phyloP scores from a whole-genome alignment of 495 filamentous ascomycete genomes.

The Echria macrotheca region DNA sequence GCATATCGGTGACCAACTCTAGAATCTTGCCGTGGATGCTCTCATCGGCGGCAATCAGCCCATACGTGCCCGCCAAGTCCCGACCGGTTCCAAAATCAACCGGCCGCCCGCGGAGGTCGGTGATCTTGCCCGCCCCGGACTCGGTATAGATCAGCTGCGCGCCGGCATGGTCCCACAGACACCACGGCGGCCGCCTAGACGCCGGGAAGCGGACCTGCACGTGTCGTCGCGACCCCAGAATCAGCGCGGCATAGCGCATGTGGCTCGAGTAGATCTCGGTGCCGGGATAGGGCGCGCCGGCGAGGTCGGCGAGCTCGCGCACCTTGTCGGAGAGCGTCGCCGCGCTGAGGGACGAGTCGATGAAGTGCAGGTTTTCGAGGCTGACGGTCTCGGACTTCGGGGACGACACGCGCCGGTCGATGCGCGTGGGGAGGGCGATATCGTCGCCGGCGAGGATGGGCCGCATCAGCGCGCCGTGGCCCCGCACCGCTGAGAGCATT shows the following conservation, averaged over 20 bases:
- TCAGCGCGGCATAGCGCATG: conserved; percentile 54
- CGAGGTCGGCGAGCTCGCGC: conserved; percentile 34
- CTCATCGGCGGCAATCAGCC: conserved; percentile 23
- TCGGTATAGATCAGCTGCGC: conserved; percentile 55
- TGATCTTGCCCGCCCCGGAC: conserved; percentile 46
- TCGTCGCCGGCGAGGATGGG: conserved; percentile 33
- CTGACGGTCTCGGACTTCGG: conserved; percentile 14
- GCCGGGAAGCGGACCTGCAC: conserved; percentile 24
- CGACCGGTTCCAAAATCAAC: conserved; percentile 37
- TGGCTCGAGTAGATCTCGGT: conserved; percentile 54
- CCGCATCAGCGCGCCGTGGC: conserved; percentile 46
- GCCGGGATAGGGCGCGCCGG: conserved; percentile 41
- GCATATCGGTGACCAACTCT: conserved; percentile 13
- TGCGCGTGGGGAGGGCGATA: conserved; percentile 23
- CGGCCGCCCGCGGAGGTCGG: conserved; percentile 44
- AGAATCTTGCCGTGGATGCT: conserved; percentile 20
- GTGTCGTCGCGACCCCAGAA: conserved; percentile 34
- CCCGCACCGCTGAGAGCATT: conserved; percentile 47
- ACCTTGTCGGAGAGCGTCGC: conserved; percentile 42
- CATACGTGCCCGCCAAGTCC: conserved; percentile 23
- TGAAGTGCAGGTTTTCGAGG: conserved; percentile 38
- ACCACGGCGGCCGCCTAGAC: conserved; percentile 13
- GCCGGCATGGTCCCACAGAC: conserved; percentile 58
- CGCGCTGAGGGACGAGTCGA: conserved; percentile 36
- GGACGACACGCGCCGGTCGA: conserved; percentile 18